Base-by-base conservation (phyloP, 805 yeast genomes). In the Wickerhamiella qilinensis region DNA sequence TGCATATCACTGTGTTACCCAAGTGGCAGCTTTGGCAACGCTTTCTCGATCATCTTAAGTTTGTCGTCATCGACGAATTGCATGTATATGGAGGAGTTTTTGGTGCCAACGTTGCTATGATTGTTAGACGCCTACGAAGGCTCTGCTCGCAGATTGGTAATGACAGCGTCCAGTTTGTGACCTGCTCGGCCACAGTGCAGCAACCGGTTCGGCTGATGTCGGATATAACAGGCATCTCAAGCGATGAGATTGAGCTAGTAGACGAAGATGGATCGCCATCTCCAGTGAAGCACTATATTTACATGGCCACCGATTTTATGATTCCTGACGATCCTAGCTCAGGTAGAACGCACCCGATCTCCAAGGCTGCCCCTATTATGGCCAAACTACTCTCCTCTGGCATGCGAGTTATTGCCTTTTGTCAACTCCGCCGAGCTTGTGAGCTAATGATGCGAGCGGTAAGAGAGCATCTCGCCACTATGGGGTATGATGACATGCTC, bases 101-200 rank as follows among this genome's bases (percentile, higher is more conserved):
- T 62, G 99, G 99, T 0, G 74, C 94, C 0, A 91, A 91, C 57
- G 96, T 88, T 1, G 77, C 93, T 2, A 64, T 78, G 35, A 77
- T 91, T 0, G 71, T 91, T 76, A 65, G 94, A 42, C 57, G 99
- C 35, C 57, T 91, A 22, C 62, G 80, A 35, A 59, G 99, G 37
- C 52, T 88, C 1, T 69, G 83, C 44, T 48, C 62, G 3, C 56
- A 60, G 40, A 52, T 70, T 24, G 76, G 77, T 0, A 76, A 77
- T 43, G 45, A 57, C n/a, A 44, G 60, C 2, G 49, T 83, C 30
- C 69, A 68, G 40, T 84, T 80, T 53, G 73, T 91, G 4, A 80
- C 94, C 1, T 88, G 98, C 59, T 86, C 97, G 0, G 99, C 99
- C 0, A 91, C 99, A 0, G 69, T 91, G 39, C 69, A 71, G 42